phyloP scores from a whole-genome alignment of 1,284 basidiomycete genomes.

The Trametes sp. region DNA sequence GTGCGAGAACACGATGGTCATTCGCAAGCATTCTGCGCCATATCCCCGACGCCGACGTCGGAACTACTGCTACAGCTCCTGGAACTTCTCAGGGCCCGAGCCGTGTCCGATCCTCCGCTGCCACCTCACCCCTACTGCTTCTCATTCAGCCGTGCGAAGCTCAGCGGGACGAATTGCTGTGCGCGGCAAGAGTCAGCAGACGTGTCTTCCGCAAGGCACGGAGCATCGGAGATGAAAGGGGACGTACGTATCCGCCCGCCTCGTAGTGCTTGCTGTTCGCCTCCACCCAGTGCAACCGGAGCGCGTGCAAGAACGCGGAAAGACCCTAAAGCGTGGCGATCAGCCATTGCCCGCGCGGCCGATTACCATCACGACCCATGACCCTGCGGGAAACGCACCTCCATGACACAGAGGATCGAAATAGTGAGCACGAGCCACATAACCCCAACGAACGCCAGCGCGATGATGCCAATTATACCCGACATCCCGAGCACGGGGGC shows the following conservation, averaged over 20 bases:
- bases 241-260: slow-evolving; percentile 86
- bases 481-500: slow-evolving; percentile 61
- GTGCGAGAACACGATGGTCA: slow-evolving; percentile 20
- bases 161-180: slow-evolving; percentile 73
- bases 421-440: slow-evolving; percentile 90
- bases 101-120: slow-evolving; percentile 25
- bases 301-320: slow-evolving; percentile 94
- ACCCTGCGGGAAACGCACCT: slow-evolving; percentile 61
- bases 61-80: slow-evolving; percentile 27
- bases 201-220: slow-evolving; percentile 37
- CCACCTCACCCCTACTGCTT: slow-evolving; percentile 45
- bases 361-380: slow-evolving; percentile 13
- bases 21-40: slow-evolving; percentile 10
- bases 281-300: slow-evolving; percentile 98
- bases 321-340: slow-evolving; percentile 67
- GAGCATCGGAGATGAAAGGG: slow-evolving; percentile 35
- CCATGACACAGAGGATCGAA: slow-evolving; percentile 88
- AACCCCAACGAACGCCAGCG: slow-evolving; percentile 69
- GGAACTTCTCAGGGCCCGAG: slow-evolving; percentile 26
- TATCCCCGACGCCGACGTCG: slow-evolving; percentile 29
- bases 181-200: slow-evolving; percentile 38
- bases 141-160: slow-evolving; percentile 56
- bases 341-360: slow-evolving; percentile 22
- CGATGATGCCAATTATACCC: slow-evolving; percentile 66
- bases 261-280: slow-evolving; percentile 97